Conservation (phyloP, 2,329 filamentous ascomycete genomes). For the Intubia oerlemansii region DNA sequence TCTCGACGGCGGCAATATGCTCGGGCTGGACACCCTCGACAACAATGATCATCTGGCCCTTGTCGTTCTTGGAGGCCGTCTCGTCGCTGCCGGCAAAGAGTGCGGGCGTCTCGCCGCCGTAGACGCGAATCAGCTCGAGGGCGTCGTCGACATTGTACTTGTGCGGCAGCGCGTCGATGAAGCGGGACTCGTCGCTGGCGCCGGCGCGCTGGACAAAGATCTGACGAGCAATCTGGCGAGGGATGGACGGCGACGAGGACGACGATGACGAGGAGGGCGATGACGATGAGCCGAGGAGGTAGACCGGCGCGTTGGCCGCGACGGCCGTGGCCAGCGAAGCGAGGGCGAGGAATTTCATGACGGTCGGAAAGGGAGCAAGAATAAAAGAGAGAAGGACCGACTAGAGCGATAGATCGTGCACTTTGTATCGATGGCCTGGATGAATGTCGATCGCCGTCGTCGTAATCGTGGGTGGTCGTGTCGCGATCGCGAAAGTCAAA, state of each 20-base stretch:
- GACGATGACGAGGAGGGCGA: constrained; percentile 5
- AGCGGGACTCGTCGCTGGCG: constrained; percentile 23
- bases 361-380: too few relatives aligned
- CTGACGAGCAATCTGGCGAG: constrained; percentile 32
- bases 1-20: constrained; percentile 19
- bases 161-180: constrained; percentile 22
- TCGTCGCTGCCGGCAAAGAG: constrained; percentile 25
- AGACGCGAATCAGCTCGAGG: constrained; percentile 35
- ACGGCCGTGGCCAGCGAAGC: constrained; percentile 12
- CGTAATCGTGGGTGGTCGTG: too few relatives aligned
- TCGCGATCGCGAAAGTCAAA: too few relatives aligned
- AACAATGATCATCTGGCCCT: constrained; percentile 35
- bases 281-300: constrained; percentile 18
- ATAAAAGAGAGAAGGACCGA: too few relatives aligned
- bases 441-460: too few relatives aligned
- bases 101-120: constrained; percentile 27
- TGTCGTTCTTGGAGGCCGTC: constrained; percentile 6
- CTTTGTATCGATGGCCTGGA: too few relatives aligned
- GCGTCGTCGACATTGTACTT: constrained; percentile 23
- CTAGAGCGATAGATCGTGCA: too few relatives aligned
- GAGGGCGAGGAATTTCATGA: constrained; percentile 14
- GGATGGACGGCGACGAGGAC: constrained; percentile 19
- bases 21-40: constrained; percentile 31
- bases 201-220: constrained; percentile 36
- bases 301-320: constrained; percentile 25